Conservation (phyloP, 2,329 filamentous ascomycete species). For the Saccharata proteae region DNA sequence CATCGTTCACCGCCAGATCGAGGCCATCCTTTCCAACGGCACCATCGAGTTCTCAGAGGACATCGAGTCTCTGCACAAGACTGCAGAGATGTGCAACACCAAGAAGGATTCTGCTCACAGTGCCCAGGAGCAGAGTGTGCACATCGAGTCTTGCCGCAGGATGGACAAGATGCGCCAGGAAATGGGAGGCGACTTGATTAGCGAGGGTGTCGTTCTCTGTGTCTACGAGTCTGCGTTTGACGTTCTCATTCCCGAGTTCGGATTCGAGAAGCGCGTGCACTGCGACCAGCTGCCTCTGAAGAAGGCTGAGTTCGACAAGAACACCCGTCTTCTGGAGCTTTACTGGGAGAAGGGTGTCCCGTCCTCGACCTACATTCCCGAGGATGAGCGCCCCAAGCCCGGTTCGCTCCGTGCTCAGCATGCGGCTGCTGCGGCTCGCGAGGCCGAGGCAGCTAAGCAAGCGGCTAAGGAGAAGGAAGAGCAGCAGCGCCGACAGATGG, state of each 20-base stretch:
- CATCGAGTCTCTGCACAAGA: slow-evolving; percentile 77
- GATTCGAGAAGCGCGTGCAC: slow-evolving; percentile 98
- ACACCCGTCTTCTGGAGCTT: slow-evolving; percentile 83
- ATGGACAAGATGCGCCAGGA: slow-evolving; percentile 90
- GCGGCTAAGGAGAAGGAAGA: slow-evolving; percentile 81
- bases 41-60: slow-evolving; percentile 81
- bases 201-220: slow-evolving; percentile 88
- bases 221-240: slow-evolving; percentile 99
- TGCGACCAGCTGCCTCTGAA: slow-evolving; percentile 95
- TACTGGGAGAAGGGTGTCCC: slow-evolving; percentile 99
- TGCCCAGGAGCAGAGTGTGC: slow-evolving; percentile 95
- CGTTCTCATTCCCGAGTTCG: slow-evolving; percentile 93
- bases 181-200: slow-evolving; percentile 80
- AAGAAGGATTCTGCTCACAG: slow-evolving; percentile 98
- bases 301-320: slow-evolving; percentile 99
- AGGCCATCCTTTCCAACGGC: slow-evolving; percentile 71
- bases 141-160: slow-evolving; percentile 90
- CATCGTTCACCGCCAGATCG: slow-evolving; percentile 87
- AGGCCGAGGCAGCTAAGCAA: slow-evolving; percentile 72
- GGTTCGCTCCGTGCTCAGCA: slow-evolving; percentile 61
- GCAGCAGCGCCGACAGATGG: slow-evolving; percentile 81
- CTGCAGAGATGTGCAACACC: slow-evolving; percentile 88
- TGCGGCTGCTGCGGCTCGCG: slow-evolving; percentile 62
- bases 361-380: slow-evolving; percentile 88
- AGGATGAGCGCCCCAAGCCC: slow-evolving; percentile 89